These are phyloP conservation scores for Nidularia sp. DNA, from an alignment of 768 basidiomycete species.

Conservation along the genomic window DNA sequence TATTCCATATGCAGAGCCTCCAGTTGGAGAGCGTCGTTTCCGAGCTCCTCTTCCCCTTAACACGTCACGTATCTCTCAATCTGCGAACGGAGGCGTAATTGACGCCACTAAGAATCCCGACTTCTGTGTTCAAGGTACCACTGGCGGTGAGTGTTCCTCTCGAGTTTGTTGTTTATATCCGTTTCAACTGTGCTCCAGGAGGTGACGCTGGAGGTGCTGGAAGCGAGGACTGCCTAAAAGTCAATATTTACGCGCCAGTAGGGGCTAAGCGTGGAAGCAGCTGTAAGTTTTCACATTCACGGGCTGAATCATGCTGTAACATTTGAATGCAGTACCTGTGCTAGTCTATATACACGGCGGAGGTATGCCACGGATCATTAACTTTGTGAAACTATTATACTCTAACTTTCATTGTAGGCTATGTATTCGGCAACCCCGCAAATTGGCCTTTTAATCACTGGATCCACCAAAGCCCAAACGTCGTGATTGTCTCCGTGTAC, in stretches of 20 bases:
- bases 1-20: conserved; percentile 58
- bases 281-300: conserved; percentile 25
- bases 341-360: conserved; percentile 49
- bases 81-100: conserved; percentile 33
- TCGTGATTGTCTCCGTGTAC: conserved; percentile 63
- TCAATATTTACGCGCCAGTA: conserved; percentile 60
- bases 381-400: too few species aligned
- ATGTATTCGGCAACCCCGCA: conserved; percentile 54
- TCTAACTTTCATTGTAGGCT: conserved; percentile 22
- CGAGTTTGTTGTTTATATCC: too few species aligned
- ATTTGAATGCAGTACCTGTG: conserved; percentile 31
- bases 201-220: conserved; percentile 62
- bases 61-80: conserved; percentile 33
- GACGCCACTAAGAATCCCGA: conserved; percentile 51
- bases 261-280: conserved; percentile 41
- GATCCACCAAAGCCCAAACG: conserved; percentile 58
- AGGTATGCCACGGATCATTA: not conserved
- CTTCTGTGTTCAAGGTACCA: conserved; percentile 56
- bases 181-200: conserved; percentile 16
- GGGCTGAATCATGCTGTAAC: not conserved
- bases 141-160: not conserved
- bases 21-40: conserved; percentile 47
- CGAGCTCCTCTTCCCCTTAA: conserved; percentile 50
- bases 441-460: conserved; percentile 68
- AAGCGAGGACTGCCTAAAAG: conserved; percentile 62